Percentiles rank a stretch among this genome's conserved stretches.
Evolutionary conservation across 768 basidiomycete genomes (phyloP).

Genomic region (Pulveroboletus ravenelii): DNA sequence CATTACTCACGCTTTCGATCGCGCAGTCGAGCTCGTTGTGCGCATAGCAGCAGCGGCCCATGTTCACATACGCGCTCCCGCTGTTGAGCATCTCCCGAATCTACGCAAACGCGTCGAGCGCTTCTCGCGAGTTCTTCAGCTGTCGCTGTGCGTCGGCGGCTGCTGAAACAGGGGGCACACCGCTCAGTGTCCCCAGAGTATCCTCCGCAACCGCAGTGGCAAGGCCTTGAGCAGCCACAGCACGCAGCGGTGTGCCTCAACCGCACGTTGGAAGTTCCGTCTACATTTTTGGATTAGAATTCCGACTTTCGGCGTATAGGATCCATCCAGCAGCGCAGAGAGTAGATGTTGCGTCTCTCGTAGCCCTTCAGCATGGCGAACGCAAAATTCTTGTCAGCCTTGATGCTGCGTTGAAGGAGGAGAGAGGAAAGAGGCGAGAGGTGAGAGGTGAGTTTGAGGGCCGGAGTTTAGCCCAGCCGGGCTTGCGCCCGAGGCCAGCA

Average conservation of each 20-base stretch:
- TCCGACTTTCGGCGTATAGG: conserved; percentile 77
- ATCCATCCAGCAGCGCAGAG: conserved; percentile 83
- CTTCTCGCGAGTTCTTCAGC: conserved; percentile 75
- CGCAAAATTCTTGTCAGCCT: conserved; percentile 84
- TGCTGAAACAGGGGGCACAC: conserved; percentile 42
- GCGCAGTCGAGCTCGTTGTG: conserved; percentile 94
- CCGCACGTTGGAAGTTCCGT: conserved; percentile 72
- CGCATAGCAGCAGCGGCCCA: conserved; percentile 92
- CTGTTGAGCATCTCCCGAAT: conserved; percentile 80
- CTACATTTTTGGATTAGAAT: conserved; percentile 49
- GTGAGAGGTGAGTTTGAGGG: too few relatives aligned
- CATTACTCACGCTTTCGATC: conserved; percentile 78
- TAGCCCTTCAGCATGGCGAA: conserved; percentile 80
- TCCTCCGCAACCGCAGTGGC: conserved; percentile 95
- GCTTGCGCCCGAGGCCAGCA: too few relatives aligned
- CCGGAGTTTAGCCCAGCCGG: too few relatives aligned
- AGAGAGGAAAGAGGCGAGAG: too few relatives aligned
- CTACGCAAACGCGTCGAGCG: conserved; percentile 84
- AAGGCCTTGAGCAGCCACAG: conserved; percentile 91
- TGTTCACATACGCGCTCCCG: conserved; percentile 90
- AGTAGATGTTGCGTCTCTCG: conserved; percentile 86
- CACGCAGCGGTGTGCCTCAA: conserved; percentile 89
- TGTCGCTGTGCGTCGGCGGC: conserved; percentile 65
- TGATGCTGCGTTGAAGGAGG: conserved; percentile 73
- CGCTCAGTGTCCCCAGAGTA: conserved; percentile 66